Percentiles rank a stretch among this genome's conserved stretches.
These are phyloP conservation scores for Craterostigma plantagineum DNA, from an alignment of 257 asterid genomes.

Conservation along the genomic window DNA sequence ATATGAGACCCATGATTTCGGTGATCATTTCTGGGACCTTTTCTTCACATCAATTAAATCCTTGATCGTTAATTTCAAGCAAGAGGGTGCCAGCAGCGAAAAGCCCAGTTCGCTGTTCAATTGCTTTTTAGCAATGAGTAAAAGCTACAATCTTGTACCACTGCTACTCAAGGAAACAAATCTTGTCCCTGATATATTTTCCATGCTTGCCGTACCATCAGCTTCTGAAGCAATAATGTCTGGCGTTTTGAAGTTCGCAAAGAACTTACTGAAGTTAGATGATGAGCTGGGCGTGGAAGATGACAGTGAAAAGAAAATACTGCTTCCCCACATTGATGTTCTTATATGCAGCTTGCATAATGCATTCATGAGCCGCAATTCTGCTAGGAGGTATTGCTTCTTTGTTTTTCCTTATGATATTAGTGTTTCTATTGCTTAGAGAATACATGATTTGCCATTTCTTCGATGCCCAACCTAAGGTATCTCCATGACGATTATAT, in stretches of 20 bases:
- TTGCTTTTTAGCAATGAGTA: slow-evolving; percentile 92
- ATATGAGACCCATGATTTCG: slow-evolving; percentile 47
- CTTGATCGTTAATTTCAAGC: slow-evolving; percentile 49
- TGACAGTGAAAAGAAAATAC: slow-evolving; percentile 21
- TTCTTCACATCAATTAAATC: slow-evolving; percentile 58
- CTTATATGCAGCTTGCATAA: slow-evolving; percentile 49
- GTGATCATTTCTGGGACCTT: slow-evolving; percentile 54
- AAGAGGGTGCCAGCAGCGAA: slow-evolving; percentile 69
- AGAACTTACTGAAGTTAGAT: slow-evolving; percentile 70
- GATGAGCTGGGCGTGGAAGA: slow-evolving; percentile 36
- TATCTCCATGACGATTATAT: no score
- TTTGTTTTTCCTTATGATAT: not conserved
- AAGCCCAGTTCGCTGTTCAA: slow-evolving; percentile 75
- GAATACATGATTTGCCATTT: no score
- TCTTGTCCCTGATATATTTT: slow-evolving; percentile 74
- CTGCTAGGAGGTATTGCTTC: slow-evolving; percentile 38
- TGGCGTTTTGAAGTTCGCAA: slow-evolving; percentile 52
- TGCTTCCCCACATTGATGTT: slow-evolving; percentile 53
- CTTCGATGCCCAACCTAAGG: no score
- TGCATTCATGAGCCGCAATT: slow-evolving; percentile 29
- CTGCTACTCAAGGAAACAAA: slow-evolving; percentile 40
- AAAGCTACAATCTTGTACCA: slow-evolving; percentile 50
- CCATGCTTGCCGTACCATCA: slow-evolving; percentile 46
- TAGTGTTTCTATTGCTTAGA: not conserved
- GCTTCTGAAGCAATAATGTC: slow-evolving; percentile 58